These are phyloP conservation scores for Geosiphon pyriformis DNA, from an alignment of 192 early-diverging fungal species.

Conservation along the genomic window DNA sequence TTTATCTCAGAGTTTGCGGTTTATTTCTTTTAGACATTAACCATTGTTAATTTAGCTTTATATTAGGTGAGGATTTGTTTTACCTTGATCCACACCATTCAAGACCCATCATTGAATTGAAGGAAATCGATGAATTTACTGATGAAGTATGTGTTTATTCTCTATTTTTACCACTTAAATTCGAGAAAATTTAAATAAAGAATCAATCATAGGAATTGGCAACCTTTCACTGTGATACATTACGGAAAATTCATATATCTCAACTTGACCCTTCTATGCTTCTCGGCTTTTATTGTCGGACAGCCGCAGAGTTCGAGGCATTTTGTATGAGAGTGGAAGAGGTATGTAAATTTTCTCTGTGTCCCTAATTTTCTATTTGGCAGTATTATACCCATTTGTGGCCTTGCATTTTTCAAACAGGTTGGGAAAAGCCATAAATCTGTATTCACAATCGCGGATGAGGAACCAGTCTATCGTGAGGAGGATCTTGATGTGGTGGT, in stretches of 20 bases:
- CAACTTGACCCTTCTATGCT: constrained; percentile 92
- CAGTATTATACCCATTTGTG: constrained; percentile 1
- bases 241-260: constrained; percentile 67
- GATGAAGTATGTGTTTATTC: constrained; percentile 37
- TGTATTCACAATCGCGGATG: constrained; percentile 61
- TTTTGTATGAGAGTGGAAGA: constrained; percentile 49
- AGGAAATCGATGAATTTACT: constrained; percentile 39
- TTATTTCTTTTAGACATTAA: background rate
- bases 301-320: constrained; percentile 51
- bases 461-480: constrained; percentile 60
- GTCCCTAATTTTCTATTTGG: constrained; percentile 27
- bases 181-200: background rate
- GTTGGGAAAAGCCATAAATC: constrained; percentile 39
- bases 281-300: constrained; percentile 78
- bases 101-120: constrained; percentile 57
- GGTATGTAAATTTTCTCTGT: constrained; percentile 31
- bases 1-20: constrained; percentile 23
- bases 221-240: constrained; percentile 77
- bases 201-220: constrained; percentile 51
- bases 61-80: constrained; percentile 63
- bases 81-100: constrained; percentile 93
- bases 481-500: constrained; percentile 30
- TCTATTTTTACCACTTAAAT: constrained; percentile 8
- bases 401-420: constrained; percentile 22
- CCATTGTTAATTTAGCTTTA: constrained; percentile 1